Evolutionary conservation across 2,329 filamentous ascomycete species (phyloP), one percentile per base, ranked within the genome.

Genomic region (Scedosporium minutisporum): DNA sequence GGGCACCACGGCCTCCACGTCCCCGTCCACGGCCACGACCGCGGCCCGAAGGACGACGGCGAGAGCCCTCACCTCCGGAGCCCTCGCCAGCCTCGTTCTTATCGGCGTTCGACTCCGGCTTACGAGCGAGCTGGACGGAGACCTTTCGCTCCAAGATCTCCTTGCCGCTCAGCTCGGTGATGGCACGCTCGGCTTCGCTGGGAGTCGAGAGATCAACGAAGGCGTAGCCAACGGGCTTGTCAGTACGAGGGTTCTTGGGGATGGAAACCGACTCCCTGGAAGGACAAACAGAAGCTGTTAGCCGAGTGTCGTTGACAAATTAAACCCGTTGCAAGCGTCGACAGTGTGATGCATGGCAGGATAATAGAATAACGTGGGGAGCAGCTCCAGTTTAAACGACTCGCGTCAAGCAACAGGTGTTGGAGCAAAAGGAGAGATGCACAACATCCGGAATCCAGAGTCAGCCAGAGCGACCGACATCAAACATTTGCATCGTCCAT

Each of bases 111-210:
- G 89, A 84, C 82, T 97, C 93, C 65, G 93, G 93, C 85, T 96
- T 97, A 81, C 93, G 93, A 73, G 95, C 95, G 72, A 97, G 89
- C 83, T 99, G 95, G 69, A 99, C 95, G 57, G 93, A 97, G 74
- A 97, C 95, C 88, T 97, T 97, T 78, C 95, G 93, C 79, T 97
- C 92, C 64, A 97, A 87, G 72, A 99, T 95, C 80, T 96, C 92
- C 83, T 97, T 93, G 78, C 93, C 93, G 72, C 95, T 97, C 68
- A 99, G 89, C 80, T 96, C 91, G 71, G 86, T 83, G 71, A 99
- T 97, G 73, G 95, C 95, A 77, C 92, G 91, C 80, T 97, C 91
- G 67, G 95, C 95, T 82, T 97, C 95, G 68, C 86, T 87, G 65
- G 95, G 91, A 67, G 93, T 97, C 66, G 91, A 96, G 68, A 99